Evolutionary conservation across 306 rosid species (phyloP), one percentile per base, ranked within the genome.

Genomic region (Morella rubra): DNA sequence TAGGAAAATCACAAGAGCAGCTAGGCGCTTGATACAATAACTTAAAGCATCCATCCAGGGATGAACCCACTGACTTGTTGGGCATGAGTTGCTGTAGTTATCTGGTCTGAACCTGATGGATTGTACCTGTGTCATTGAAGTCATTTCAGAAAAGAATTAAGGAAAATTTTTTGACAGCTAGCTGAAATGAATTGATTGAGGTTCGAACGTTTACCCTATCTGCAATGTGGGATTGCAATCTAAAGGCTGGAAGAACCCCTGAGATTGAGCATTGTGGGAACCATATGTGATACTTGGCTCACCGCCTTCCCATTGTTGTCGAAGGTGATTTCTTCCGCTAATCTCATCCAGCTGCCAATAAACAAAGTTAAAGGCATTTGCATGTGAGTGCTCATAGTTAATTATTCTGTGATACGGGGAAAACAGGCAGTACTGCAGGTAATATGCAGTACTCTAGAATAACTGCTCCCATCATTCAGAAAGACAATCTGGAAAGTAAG

Each of bases 251-350:
- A 76, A 87, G 73, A 84, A 85, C 32, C 89, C 72, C 73, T 88
- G 86, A 55, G 88, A 64, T 59, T 86, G 80, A 66, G 83, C 82
- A 77, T 84, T 89, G 19, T 89, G 95, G 75, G 73, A 81, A 79
- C 79, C 91, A 88, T 84, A 92, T 76, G 78, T 32, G 88, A 92
- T 83, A 70, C 87, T 84, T 86, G 88, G 93, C 67, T 85, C 96
- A 62, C 90, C 95, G 72, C 81, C 83, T 79, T 92, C 97, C 99
- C 98, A 92, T 67, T 93, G 52, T 49, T 80, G 89, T 75, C 92
- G 73, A 50, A 86, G 87, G 40, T 89, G 88, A 77, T 86, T 87
- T 78, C 93, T 87, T 80, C 97, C 81, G 78, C 85, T 77, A 22
- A 91, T 81, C 79, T 95, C 99, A 20, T 95, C 97, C 74, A 95